Evolutionary conservation across 441 rosid genomes (phyloP).

Genomic region (Mallotus repandus): DNA sequence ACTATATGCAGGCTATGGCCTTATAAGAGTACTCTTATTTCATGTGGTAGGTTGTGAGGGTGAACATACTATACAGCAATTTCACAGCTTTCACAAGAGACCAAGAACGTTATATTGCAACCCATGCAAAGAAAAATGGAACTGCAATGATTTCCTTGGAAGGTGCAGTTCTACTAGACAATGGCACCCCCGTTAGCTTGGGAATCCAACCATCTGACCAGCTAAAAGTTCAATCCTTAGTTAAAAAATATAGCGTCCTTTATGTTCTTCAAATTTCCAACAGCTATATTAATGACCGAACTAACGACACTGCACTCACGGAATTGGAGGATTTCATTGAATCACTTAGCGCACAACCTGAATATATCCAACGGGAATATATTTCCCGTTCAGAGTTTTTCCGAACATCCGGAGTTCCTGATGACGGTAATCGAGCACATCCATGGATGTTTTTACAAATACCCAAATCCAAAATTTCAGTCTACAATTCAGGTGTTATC

Average conservation of each 20-base stretch:
- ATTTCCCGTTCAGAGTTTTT: constrained; percentile 51
- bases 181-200: constrained; percentile 59
- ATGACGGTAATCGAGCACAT: constrained; percentile 50
- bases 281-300: constrained; percentile 37
- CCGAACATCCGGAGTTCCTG: constrained; percentile 27
- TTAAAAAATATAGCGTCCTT: constrained; percentile 49
- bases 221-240: constrained; percentile 44
- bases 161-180: constrained; percentile 62
- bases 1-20: no score
- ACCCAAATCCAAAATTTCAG: constrained; percentile 60
- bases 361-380: constrained; percentile 40
- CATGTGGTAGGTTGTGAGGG: constrained; percentile 73
- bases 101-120: constrained; percentile 65
- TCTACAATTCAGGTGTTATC: constrained; percentile 61
- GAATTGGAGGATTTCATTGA: constrained; percentile 39
- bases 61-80: constrained; percentile 65
- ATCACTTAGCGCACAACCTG: constrained; percentile 37
- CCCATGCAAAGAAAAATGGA: constrained; percentile 36
- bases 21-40: no score
- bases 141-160: constrained; percentile 57
- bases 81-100: constrained; percentile 63
- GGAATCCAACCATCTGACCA: constrained; percentile 48
- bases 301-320: constrained; percentile 32
- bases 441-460: constrained; percentile 84
- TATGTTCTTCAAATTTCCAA: constrained; percentile 75